Conservation (phyloP, 1,284 basidiomycete genomes). For the Grifola frondosa region DNA sequence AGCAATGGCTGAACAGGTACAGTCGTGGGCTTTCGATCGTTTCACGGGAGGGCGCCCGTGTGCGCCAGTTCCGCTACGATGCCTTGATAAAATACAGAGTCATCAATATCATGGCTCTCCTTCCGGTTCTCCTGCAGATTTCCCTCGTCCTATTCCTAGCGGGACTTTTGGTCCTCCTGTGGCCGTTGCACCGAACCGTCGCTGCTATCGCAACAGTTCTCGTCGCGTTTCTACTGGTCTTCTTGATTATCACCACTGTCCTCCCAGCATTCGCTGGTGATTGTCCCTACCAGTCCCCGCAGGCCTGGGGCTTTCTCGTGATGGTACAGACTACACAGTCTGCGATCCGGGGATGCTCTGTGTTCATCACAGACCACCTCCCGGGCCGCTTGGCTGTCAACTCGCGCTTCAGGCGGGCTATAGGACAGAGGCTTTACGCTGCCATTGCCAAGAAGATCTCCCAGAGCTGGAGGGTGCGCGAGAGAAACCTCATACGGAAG, state of each 20-base stretch:
- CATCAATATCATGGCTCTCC: not conserved
- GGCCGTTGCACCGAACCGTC: not conserved
- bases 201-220: not conserved
- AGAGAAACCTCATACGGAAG: slow-evolving; percentile 11
- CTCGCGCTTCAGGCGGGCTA: no score
- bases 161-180: not conserved
- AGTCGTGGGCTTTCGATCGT: not conserved
- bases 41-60: not conserved
- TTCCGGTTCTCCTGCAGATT: slow-evolving; percentile 1
- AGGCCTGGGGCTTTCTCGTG: slow-evolving; percentile 23
- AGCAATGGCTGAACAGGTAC: slow-evolving; percentile 8
- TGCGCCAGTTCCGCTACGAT: slow-evolving; percentile 5
- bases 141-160: not conserved
- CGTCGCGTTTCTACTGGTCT: not conserved
- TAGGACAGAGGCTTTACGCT: slow-evolving; percentile 5
- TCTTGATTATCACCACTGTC: no score
- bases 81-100: not conserved
- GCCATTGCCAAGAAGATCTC: slow-evolving; percentile 18
- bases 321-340: slow-evolving; percentile 14
- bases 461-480: slow-evolving; percentile 17
- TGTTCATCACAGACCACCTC: slow-evolving; percentile 4
- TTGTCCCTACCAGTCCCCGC: slow-evolving; percentile 28
- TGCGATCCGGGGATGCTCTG: slow-evolving; percentile 6
- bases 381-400: slow-evolving; percentile 8
- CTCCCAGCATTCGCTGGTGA: slow-evolving; percentile 2